phyloP scores from a whole-genome alignment of 1,139 yeast genomes.

The Hyphopichia fennica region DNA sequence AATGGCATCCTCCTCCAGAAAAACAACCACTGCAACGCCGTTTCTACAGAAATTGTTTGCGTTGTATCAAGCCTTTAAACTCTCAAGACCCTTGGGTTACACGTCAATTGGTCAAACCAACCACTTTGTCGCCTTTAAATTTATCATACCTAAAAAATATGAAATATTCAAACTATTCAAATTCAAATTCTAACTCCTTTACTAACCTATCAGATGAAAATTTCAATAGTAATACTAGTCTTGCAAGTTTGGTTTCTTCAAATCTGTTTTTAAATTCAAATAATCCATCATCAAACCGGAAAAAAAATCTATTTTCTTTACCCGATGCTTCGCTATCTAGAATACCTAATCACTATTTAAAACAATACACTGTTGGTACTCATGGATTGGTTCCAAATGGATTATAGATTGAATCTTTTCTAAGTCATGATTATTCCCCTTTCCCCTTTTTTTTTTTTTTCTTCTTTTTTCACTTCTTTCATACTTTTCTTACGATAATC shows the following conservation, averaged over 20 bases:
- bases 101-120: constrained; percentile 45
- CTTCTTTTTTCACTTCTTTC: not conserved
- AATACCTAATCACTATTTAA: constrained; percentile 38
- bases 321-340: constrained; percentile 32
- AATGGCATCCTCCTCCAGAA: constrained; percentile 49
- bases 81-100: constrained; percentile 58
- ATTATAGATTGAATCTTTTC: too few species aligned
- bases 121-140: constrained; percentile 33
- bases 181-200: not conserved
- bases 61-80: constrained; percentile 57
- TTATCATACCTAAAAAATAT: constrained; percentile 22
- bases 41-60: constrained; percentile 51
- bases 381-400: constrained; percentile 42
- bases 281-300: constrained; percentile 9
- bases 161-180: constrained; percentile 15
- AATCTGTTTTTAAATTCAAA: constrained; percentile 1
- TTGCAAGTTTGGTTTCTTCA: constrained; percentile 17
- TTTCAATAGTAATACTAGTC: constrained; percentile 17
- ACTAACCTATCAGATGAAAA: constrained; percentile 5
- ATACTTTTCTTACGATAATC: not conserved
- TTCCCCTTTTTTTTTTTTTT: not conserved
- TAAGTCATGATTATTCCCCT: not conserved
- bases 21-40: constrained; percentile 43
- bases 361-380: constrained; percentile 42
- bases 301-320: constrained; percentile 16